A percentile compares a stretch with the other conserved stretches of the same genome.
phyloP scores from a whole-genome alignment of 768 basidiomycete genomes.

The Fistulinella prunicolor region DNA sequence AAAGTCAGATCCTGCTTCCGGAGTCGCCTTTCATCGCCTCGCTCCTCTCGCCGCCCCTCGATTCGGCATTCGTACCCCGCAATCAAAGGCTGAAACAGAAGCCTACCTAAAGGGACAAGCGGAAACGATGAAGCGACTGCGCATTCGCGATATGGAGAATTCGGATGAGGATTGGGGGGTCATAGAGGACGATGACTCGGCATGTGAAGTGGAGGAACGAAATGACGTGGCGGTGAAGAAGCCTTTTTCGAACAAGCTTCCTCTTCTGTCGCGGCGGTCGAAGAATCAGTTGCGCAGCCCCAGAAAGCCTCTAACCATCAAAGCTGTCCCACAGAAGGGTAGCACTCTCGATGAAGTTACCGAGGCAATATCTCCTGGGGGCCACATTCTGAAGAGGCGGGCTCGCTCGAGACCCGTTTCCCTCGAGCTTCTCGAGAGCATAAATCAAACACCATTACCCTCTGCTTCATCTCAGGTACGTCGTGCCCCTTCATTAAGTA shows the following conservation, averaged over 20 bases:
- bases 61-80: constrained; percentile 30
- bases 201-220: constrained; percentile 48
- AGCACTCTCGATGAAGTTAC: constrained; percentile 55
- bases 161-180: constrained; percentile 45
- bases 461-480: constrained; percentile 30
- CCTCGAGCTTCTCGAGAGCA: constrained; percentile 55
- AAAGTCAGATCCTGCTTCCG: constrained; percentile 32
- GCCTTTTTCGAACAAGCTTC: constrained; percentile 30
- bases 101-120: constrained; percentile 49
- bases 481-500: neutral
- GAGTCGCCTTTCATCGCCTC: constrained; percentile 34
- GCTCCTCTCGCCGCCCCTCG: constrained; percentile 33
- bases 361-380: constrained; percentile 72
- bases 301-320: constrained; percentile 23
- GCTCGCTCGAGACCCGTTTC: constrained; percentile 74
- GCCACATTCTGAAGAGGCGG: constrained; percentile 71
- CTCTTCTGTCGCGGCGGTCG: constrained; percentile 24
- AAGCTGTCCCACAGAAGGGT: constrained; percentile 35
- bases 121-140: constrained; percentile 60
- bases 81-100: constrained; percentile 37
- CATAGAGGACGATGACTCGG: constrained; percentile 47
- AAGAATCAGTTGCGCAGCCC: constrained; percentile 30
- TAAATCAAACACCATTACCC: constrained; percentile 44
- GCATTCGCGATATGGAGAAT: constrained; percentile 53
- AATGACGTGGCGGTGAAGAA: constrained; percentile 30